Conservation (phyloP, 2,329 filamentous ascomycete species). For the Alternaria triticimaculans region DNA sequence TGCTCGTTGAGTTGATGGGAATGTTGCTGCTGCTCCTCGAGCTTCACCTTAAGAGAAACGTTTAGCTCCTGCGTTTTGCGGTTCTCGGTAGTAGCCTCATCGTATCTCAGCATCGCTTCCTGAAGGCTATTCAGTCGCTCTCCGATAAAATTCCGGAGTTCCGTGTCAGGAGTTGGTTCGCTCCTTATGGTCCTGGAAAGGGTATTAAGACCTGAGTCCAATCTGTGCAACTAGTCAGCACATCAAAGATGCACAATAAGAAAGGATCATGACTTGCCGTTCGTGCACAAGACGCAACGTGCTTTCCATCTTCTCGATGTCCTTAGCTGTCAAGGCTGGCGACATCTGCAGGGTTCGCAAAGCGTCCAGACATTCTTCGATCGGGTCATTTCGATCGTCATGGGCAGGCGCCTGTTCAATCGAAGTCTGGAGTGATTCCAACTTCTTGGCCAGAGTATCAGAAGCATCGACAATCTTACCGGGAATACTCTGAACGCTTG, state of each 20-base stretch:
- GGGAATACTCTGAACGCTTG: slow-evolving; percentile 23
- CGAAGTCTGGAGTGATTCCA: slow-evolving; percentile 18
- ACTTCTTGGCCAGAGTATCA: slow-evolving; percentile 19
- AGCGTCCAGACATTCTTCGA: slow-evolving; percentile 26
- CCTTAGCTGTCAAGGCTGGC: slow-evolving; percentile 25
- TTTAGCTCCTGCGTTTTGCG: slow-evolving; percentile 20
- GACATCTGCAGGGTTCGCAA: slow-evolving; percentile 25
- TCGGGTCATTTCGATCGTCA: not conserved
- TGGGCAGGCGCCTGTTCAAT: slow-evolving; percentile 7
- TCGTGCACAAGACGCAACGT: slow-evolving; percentile 32
- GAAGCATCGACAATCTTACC: slow-evolving; percentile 17
- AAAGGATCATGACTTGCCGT: slow-evolving; percentile 19
- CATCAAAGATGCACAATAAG: not conserved
- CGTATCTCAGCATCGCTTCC: slow-evolving; percentile 26
- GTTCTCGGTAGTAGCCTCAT: slow-evolving; percentile 24
- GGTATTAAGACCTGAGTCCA: slow-evolving; percentile 24
- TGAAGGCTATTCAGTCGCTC: slow-evolving; percentile 24
- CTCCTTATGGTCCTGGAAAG: slow-evolving; percentile 8
- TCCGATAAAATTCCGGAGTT: slow-evolving; percentile 18
- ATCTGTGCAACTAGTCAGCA: slow-evolving; percentile 19
- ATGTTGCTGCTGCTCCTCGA: slow-evolving; percentile 24
- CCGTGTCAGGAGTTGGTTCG: slow-evolving; percentile 1
- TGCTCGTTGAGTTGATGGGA: slow-evolving; percentile 19
- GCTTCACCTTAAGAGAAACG: slow-evolving; percentile 18
- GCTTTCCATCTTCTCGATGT: slow-evolving; percentile 29